Conservation (phyloP, 2,329 filamentous ascomycete species). For the Macrophomina pseudophaseolina region DNA sequence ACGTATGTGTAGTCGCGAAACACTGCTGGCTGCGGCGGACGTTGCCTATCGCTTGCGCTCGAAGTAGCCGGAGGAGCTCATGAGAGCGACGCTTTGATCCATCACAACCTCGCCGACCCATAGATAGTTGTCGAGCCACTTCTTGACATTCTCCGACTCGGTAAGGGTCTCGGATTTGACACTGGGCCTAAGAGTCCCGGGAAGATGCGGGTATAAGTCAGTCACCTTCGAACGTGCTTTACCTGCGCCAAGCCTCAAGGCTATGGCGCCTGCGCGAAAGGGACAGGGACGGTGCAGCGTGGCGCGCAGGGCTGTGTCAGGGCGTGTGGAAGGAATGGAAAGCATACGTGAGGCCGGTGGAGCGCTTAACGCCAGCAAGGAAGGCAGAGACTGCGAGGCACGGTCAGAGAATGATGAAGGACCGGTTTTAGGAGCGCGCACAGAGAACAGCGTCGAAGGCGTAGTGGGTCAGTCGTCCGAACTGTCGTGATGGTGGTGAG, state of each 20-base stretch:
- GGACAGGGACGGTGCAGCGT: slow-evolving; percentile 25
- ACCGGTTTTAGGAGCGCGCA: slow-evolving; percentile 55
- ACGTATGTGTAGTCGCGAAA: background rate
- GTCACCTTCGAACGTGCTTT: slow-evolving; percentile 34
- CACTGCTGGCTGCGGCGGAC: background rate
- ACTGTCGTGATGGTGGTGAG: slow-evolving; percentile 71
- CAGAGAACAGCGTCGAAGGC: slow-evolving; percentile 93
- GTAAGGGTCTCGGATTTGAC: slow-evolving; percentile 85
- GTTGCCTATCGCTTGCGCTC: slow-evolving; percentile 74
- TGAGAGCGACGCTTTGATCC: slow-evolving; percentile 93
- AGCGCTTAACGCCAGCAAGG: slow-evolving; percentile 95
- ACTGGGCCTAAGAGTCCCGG: slow-evolving; percentile 66
- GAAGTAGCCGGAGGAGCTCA: slow-evolving; percentile 87
- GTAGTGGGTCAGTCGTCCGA: slow-evolving; percentile 92
- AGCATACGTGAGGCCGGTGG: slow-evolving; percentile 95
- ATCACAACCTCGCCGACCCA: slow-evolving; percentile 97
- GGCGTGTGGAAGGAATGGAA: slow-evolving; percentile 30
- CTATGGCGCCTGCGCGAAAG: slow-evolving; percentile 10
- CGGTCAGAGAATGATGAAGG: slow-evolving; percentile 20
- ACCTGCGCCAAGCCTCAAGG: slow-evolving; percentile 12
- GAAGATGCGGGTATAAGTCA: slow-evolving; percentile 51
- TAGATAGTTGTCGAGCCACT: slow-evolving; percentile 92
- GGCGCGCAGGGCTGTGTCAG: slow-evolving; percentile 28
- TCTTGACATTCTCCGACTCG: slow-evolving; percentile 81
- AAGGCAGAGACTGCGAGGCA: slow-evolving; percentile 79